phyloP scores from a whole-genome alignment of 768 basidiomycete species.

The Naganishia friedmannii region DNA sequence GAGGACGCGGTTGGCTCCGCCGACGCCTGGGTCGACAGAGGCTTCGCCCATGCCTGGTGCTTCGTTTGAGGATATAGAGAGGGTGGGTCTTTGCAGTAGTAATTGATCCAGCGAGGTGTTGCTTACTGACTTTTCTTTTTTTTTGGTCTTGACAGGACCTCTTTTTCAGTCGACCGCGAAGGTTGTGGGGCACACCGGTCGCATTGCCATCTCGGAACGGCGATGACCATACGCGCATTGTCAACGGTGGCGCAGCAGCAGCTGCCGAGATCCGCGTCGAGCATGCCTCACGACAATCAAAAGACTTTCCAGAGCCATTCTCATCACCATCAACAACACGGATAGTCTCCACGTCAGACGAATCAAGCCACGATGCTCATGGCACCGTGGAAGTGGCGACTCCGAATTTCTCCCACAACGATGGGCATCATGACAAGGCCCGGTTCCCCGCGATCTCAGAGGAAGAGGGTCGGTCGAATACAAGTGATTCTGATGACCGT shows the following conservation, averaged over 20 bases:
- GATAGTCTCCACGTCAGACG: conserved; percentile 8
- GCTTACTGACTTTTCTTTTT: neutral
- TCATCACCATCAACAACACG: neutral
- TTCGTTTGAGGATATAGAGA: conserved; percentile 18
- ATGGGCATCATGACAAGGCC: neutral
- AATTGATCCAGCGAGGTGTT: neutral
- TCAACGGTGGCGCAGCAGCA: neutral
- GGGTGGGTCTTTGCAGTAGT: neutral
- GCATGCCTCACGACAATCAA: neutral
- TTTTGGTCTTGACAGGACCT: neutral
- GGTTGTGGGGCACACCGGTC: conserved; percentile 14
- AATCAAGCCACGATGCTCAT: conserved; percentile 9
- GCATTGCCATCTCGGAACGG: conserved; percentile 4
- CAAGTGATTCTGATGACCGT: neutral
- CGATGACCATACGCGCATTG: neutral
- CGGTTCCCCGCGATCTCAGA: conserved; percentile 15
- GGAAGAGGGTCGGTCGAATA: conserved; percentile 5
- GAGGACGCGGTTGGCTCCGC: neutral
- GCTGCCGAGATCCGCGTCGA: too few relatives aligned
- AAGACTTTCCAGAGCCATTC: neutral
- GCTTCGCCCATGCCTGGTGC: conserved; percentile 17
- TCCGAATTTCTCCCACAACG: conserved; percentile 11
- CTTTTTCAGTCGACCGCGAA: conserved; percentile 11
- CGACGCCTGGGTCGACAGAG: conserved; percentile 14
- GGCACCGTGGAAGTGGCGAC: conserved; percentile 4